These are phyloP conservation scores for Nakaseomyces glabratus DNA, from an alignment of 1,139 yeast species.

Conservation along the genomic window DNA sequence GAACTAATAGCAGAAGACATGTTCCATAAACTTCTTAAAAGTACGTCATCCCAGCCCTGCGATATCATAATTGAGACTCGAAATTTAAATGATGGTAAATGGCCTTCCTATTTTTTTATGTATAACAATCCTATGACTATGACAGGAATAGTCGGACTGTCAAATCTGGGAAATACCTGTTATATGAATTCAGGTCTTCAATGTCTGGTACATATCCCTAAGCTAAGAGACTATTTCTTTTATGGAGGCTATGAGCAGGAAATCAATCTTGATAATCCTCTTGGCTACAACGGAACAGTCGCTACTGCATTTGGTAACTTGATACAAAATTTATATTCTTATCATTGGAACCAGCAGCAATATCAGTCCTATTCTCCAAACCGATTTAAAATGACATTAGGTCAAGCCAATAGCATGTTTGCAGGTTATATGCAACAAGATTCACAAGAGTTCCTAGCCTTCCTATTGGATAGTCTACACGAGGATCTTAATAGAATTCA, in stretches of 20 bases:
- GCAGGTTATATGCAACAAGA: constrained; percentile 90
- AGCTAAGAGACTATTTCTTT: constrained; percentile 64
- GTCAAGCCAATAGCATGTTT: constrained; percentile 72
- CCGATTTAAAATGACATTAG: constrained; percentile 71
- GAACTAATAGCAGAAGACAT: constrained; percentile 20
- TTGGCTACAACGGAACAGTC: constrained; percentile 76
- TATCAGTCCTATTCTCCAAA: constrained; percentile 43
- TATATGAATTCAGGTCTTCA: constrained; percentile 96
- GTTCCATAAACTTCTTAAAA: constrained; percentile 16
- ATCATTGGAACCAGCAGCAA: constrained; percentile 13
- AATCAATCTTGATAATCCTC: constrained; percentile 65
- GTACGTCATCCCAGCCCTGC: constrained; percentile 17
- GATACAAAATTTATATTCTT: constrained; percentile 46
- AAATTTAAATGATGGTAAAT: constrained; percentile 14
- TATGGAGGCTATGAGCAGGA: constrained; percentile 56
- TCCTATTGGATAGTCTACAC: constrained; percentile 82
- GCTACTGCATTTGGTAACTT: constrained; percentile 68
- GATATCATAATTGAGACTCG: constrained; percentile 31
- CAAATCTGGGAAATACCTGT: constrained; percentile 86
- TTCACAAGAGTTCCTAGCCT: constrained; percentile 89
- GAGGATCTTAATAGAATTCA: constrained; percentile 83
- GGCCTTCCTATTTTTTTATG: constrained; percentile 32
- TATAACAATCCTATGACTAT: constrained; percentile 30
- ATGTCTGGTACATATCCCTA: constrained; percentile 82
- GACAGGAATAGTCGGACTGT: constrained; percentile 54